Evolutionary conservation across 805 yeast genomes (phyloP), one percentile per base, ranked within the genome.

Genomic region (Metschnikowia kofuensis): DNA sequence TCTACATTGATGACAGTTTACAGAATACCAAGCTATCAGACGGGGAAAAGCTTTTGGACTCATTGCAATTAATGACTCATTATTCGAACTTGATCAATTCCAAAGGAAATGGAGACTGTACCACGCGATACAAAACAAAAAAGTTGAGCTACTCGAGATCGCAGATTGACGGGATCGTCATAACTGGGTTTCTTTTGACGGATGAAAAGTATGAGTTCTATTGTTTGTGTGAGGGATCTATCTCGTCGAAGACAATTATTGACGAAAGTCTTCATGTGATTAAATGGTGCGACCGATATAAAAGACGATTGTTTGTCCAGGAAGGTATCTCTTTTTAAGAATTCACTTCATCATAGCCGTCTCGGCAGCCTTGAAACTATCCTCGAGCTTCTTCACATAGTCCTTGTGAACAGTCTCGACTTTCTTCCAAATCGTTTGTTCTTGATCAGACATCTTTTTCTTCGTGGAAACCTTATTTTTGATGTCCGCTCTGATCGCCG

Each of bases 251-350:
- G 36, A 73, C 77, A 0, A 66, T 90, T 50, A 77, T 85, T 13
- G 70, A 70, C 16, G 82, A 88, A 51, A 84, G 90, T 36, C 75
- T 82, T 44, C 72, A 75, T 16, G 80, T 89, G 12, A 82, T 87
- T 8, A 74, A 75, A 42, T 91, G 97, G 96, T 84, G 95, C 57
- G 75, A 79, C 51, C 80, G 76, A 53, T 79, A 87, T 55, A 86
- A 86, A 53, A 82, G 80, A 45, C 69, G 94, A 36, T 63, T 89
- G 34, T 89, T 89, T 62, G 81, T 86, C 10, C 79, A 82, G 21
- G 84, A 83, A n/a, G 94, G 94, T 14, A 40, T 42, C 6, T 28
- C 31, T 9, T 56, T 55, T 32, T 53, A 42, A 40, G 11, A 13
- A 12, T 13, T 53, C 58, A 72, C 51, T 70, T 72, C 50, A 68